These are phyloP conservation scores for Xylariaceae sp. DNA, from an alignment of 2,329 filamentous ascomycete genomes.

Conservation along the genomic window DNA sequence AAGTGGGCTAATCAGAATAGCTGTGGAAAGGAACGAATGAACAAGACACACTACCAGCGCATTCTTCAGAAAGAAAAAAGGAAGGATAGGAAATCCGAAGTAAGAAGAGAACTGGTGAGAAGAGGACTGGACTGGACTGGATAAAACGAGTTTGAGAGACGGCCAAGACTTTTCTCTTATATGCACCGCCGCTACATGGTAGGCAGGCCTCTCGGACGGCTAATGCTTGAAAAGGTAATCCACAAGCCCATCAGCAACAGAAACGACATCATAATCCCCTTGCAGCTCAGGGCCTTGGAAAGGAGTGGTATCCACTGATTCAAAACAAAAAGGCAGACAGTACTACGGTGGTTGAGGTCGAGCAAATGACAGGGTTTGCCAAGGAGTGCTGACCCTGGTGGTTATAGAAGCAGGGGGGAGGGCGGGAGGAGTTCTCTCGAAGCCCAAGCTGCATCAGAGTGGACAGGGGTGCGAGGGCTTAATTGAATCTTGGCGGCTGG, in stretches of 20 bases:
- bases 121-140: slow-evolving; percentile 30
- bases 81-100: slow-evolving; percentile 40
- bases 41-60: slow-evolving; percentile 58
- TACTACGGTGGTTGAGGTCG: slow-evolving; percentile 41
- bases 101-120: slow-evolving; percentile 40
- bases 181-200: slow-evolving; percentile 37
- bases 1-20: slow-evolving; percentile 46
- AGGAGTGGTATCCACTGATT: slow-evolving; percentile 48
- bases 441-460: slow-evolving; percentile 30
- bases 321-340: slow-evolving; percentile 48
- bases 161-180: slow-evolving; percentile 53
- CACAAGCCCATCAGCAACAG: slow-evolving; percentile 38
- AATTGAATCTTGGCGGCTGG: slow-evolving; percentile 10
- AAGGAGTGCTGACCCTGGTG: slow-evolving; percentile 29
- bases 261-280: slow-evolving; percentile 40
- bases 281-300: slow-evolving; percentile 35
- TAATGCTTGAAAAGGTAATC: slow-evolving; percentile 36
- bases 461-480: slow-evolving; percentile 33
- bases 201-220: slow-evolving; percentile 34
- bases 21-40: slow-evolving; percentile 55
- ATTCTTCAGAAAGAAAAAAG: slow-evolving; percentile 48
- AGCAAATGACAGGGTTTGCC: slow-evolving; percentile 41
- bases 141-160: slow-evolving; percentile 40
- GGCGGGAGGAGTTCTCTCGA: slow-evolving; percentile 32
- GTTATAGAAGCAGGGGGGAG: slow-evolving; percentile 24